Evolutionary conservation across 768 basidiomycete species (phyloP), one percentile per base, ranked within the genome.

Genomic region (Lactarius tabidus): DNA sequence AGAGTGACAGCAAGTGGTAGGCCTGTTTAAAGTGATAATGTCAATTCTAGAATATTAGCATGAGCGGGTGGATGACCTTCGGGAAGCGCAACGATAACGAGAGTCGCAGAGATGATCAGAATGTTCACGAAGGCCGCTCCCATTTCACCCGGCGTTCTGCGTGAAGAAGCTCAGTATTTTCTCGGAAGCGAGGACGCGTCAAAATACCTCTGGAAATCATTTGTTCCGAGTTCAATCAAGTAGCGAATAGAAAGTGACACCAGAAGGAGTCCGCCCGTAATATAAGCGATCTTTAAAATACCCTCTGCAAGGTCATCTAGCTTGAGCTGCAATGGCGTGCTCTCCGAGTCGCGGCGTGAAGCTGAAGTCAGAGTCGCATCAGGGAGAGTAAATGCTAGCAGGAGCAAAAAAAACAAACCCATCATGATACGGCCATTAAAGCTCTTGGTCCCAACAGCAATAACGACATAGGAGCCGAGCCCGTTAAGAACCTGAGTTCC

Each of bases 381-480:
- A 18, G 57, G 14, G 8, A n/a, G 26, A 2, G 1, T 41, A 45
- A 54, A 60, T 43, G 54, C 59, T 60, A 54, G 39, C n/a, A n/a
- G 54, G 18, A 15, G 28, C 29, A 62, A 48, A 66, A 26, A 45
- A 6, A 18, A 78, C 88, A 38, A 72, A 96, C 94, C 90, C 88
- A 96, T 96, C 91, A 98, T 94, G 71, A 98, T 95, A 52, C 94
- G 85, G 51, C 97, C 97, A 73, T 98, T 94, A 77, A 98, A 98
- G 70, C 89, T 93, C 77, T 88, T 91, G 17, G 85, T 85, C 15
- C 97, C 97, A 56, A 98, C 93, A 3, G 93, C 88, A 59, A 97
- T 90, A 58, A 97, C 86, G 55, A 99, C 87, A 71, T 98, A 99
- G 63, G 80, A 82, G 35, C 97, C 97, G 53, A 33, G 4, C 33